Evolutionary conservation across 768 basidiomycete species (phyloP).

Genomic region (Agrocybe praecox): DNA sequence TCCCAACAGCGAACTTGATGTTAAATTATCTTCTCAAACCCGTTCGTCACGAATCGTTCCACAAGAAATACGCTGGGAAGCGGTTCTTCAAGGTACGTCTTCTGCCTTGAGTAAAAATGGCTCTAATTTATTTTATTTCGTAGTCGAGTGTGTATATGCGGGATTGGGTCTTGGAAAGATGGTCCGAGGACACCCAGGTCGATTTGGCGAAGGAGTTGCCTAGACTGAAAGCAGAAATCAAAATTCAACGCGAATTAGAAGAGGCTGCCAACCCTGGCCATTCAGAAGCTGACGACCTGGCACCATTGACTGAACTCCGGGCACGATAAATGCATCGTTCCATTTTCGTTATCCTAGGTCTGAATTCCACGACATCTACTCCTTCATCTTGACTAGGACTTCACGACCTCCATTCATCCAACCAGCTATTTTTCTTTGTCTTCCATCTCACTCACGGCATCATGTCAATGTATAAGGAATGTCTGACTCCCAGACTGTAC

Average conservation of each 20-base stretch:
- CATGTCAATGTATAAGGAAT: constrained; percentile 7
- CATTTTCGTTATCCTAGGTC: neutral
- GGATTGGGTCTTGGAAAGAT: constrained; percentile 82
- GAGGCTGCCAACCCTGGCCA: constrained; percentile 21
- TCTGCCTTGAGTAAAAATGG: neutral
- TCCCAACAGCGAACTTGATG: constrained; percentile 93
- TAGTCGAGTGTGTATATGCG: constrained; percentile 84
- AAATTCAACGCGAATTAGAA: constrained; percentile 36
- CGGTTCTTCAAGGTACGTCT: constrained; percentile 78
- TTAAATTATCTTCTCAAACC: constrained; percentile 88
- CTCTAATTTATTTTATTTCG: neutral
- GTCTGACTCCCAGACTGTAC: constrained; percentile 9
- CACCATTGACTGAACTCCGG: constrained; percentile 9
- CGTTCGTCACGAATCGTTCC: constrained; percentile 80
- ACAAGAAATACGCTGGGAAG: constrained; percentile 92
- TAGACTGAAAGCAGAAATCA: constrained; percentile 58
- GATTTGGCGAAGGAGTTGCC: constrained; percentile 62
- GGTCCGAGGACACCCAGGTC: constrained; percentile 65
- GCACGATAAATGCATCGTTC: constrained; percentile 3
- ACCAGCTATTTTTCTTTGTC: neutral
- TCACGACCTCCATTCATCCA: neutral
- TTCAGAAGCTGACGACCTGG: constrained; percentile 16
- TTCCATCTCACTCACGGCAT: neutral
- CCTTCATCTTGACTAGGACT: neutral
- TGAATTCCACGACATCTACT: neutral